Conservation (phyloP, 2,329 filamentous ascomycete species). For the Aspergillus bombycis region DNA sequence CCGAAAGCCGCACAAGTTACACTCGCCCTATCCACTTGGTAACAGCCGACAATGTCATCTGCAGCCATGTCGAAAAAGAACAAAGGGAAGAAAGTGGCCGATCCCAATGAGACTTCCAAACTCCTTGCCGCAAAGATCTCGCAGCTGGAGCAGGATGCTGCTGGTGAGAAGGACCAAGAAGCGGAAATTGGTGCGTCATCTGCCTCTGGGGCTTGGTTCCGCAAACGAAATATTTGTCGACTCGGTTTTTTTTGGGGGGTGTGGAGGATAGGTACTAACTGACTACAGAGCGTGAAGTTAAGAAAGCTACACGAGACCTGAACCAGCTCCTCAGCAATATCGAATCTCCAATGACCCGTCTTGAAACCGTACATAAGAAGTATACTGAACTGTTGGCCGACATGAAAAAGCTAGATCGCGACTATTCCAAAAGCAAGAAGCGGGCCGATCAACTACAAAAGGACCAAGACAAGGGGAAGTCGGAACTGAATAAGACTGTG, state of each 20-base stretch:
- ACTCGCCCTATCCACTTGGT: constrained; percentile 8
- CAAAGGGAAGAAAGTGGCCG: constrained; percentile 81
- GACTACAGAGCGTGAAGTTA: constrained; percentile 81
- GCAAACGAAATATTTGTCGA: neutral
- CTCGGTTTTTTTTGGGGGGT: constrained; percentile 1
- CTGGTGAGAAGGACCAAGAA: constrained; percentile 93
- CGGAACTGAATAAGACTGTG: constrained; percentile 86
- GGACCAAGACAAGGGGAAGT: constrained; percentile 87
- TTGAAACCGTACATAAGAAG: constrained; percentile 86
- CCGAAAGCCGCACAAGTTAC: constrained; percentile 40
- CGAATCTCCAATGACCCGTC: constrained; percentile 88
- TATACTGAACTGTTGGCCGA: constrained; percentile 90
- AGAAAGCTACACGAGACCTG: constrained; percentile 89
- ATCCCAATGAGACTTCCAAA: constrained; percentile 88
- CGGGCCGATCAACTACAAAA: constrained; percentile 92
- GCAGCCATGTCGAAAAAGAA: constrained; percentile 69
- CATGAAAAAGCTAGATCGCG: constrained; percentile 93
- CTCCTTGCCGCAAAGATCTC: constrained; percentile 91
- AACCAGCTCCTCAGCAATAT: constrained; percentile 82
- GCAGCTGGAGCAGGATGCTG: constrained; percentile 90
- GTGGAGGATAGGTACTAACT: constrained; percentile 23
- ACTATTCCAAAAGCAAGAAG: constrained; percentile 95
- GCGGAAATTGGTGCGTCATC: constrained; percentile 80
- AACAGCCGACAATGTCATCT: constrained; percentile 45
- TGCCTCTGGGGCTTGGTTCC: constrained; percentile 3